Conservation (phyloP, 148 eudicot genomes). For the Vaccinium corymbosum region DNA sequence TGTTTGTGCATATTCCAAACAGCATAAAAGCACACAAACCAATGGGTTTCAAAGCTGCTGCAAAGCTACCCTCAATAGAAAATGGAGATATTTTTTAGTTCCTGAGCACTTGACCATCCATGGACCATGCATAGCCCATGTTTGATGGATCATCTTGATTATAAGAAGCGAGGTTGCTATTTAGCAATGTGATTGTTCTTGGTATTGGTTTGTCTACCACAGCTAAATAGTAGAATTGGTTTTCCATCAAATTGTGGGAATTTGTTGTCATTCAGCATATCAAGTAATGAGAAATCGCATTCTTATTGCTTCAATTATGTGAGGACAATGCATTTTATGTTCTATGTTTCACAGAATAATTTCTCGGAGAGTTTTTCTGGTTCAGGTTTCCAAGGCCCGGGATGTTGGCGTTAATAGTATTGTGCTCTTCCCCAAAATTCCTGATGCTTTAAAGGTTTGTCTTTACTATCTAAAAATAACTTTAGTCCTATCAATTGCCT, state of each 20-base stretch:
- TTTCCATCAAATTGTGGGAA: background rate
- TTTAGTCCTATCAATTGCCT: background rate
- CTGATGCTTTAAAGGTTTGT: slow-evolving; percentile 90
- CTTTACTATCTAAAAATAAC: background rate
- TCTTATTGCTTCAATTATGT: slow-evolving; percentile 6
- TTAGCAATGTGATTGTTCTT: background rate
- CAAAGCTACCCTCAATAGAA: background rate
- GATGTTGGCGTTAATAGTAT: slow-evolving; percentile 91
- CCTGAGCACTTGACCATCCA: background rate
- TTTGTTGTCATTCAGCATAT: background rate
- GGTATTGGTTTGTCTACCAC: background rate
- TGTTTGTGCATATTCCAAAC: background rate
- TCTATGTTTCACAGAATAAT: background rate
- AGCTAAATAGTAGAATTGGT: background rate
- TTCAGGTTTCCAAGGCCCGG: slow-evolving; percentile 83
- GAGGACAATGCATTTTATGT: background rate
- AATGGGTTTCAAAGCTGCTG: background rate
- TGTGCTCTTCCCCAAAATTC: slow-evolving; percentile 94
- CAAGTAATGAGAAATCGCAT: background rate
- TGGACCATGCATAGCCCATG: background rate
- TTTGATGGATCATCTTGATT: slow-evolving; percentile 4
- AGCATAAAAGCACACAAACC: background rate
- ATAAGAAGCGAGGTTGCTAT: background rate
- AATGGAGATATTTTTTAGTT: background rate
- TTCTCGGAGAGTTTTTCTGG: background rate